Evolutionary conservation across 352 stramenopile genomes (phyloP).

Genomic region (Phytophthora tentaculata): DNA sequence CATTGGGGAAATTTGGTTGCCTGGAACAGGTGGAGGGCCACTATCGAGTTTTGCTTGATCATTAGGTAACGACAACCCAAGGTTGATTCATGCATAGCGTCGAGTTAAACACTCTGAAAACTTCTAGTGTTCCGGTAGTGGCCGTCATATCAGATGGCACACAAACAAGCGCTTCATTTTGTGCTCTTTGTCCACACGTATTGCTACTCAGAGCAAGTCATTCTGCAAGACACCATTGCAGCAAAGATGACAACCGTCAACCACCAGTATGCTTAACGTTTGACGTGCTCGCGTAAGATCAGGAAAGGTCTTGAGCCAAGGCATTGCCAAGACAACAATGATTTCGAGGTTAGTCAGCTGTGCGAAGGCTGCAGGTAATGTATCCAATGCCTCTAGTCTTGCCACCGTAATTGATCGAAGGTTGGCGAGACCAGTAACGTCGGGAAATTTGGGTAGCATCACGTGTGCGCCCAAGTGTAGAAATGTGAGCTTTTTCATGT

Average conservation of each 20-base stretch:
- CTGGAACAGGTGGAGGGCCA: background rate
- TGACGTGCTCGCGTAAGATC: conserved; percentile 25
- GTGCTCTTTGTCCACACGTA: conserved; percentile 9
- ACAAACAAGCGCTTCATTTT: conserved; percentile 2
- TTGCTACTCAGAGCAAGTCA: conserved; percentile 30
- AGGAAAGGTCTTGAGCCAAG: conserved; percentile 22
- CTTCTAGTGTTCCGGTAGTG: conserved; percentile 12
- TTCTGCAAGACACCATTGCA: conserved; percentile 43
- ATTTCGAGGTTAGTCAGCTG: conserved; percentile 31
- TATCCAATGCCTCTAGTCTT: conserved; percentile 16
- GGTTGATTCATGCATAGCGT: conserved; percentile 18
- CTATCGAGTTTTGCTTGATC: background rate
- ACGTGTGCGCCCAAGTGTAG: conserved; percentile 38
- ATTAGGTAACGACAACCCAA: background rate
- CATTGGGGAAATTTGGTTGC: background rate
- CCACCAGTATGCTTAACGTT: conserved; percentile 22
- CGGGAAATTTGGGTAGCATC: conserved; percentile 24
- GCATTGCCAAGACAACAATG: conserved; percentile 25
- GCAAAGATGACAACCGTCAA: conserved; percentile 21
- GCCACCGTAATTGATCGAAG: conserved; percentile 38
- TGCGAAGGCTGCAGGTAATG: conserved; percentile 28
- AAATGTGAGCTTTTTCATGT: conserved; percentile 39
- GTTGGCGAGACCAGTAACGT: conserved; percentile 32
- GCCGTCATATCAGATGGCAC: background rate
- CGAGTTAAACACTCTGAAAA: conserved; percentile 29